A percentile compares a stretch with the other conserved stretches of the same genome.
phyloP scores from a whole-genome alignment of 805 yeast species.

The Spathaspora girioi region DNA sequence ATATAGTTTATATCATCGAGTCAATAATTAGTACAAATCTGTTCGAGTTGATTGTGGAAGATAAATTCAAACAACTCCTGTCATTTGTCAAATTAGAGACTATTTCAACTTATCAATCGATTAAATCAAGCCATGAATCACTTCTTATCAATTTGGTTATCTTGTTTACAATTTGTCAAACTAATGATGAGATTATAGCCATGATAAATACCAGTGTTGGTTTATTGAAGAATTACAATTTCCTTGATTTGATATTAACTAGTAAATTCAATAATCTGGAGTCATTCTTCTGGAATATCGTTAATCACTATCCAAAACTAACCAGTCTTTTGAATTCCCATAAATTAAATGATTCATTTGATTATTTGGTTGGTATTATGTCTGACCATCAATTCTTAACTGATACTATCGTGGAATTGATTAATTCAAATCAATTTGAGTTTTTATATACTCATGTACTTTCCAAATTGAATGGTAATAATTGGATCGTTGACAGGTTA shows the following conservation, averaged over 20 bases:
- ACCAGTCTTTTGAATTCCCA: constrained; percentile 13
- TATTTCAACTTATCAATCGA: constrained; percentile 23
- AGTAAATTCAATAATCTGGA: constrained; percentile 14
- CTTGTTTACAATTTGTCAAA: constrained; percentile 31
- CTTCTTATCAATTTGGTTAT: constrained; percentile 26
- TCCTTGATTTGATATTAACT: constrained; percentile 20
- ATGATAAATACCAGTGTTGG: constrained; percentile 20
- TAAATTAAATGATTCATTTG: constrained; percentile 23
- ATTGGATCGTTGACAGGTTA: constrained; percentile 19
- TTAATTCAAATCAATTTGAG: constrained; percentile 28
- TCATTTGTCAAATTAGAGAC: constrained; percentile 21
- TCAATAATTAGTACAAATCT: constrained; percentile 15
- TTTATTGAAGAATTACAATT: constrained; percentile 22
- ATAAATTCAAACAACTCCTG: constrained; percentile 12
- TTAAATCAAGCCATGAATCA: constrained; percentile 24
- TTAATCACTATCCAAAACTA: constrained; percentile 16
- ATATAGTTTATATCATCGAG: constrained; percentile 20
- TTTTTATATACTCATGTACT: constrained; percentile 43
- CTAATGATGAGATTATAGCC: constrained; percentile 21
- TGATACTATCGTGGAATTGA: constrained; percentile 28
- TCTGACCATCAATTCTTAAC: constrained; percentile 29
- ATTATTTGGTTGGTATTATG: constrained; percentile 18
- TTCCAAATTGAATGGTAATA: constrained; percentile 34
- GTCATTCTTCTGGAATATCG: constrained; percentile 30
- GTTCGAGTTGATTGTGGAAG: constrained; percentile 1